Base-by-base conservation (phyloP, 495 filamentous ascomycete genomes). In the Penicilliopsis zonata region DNA sequence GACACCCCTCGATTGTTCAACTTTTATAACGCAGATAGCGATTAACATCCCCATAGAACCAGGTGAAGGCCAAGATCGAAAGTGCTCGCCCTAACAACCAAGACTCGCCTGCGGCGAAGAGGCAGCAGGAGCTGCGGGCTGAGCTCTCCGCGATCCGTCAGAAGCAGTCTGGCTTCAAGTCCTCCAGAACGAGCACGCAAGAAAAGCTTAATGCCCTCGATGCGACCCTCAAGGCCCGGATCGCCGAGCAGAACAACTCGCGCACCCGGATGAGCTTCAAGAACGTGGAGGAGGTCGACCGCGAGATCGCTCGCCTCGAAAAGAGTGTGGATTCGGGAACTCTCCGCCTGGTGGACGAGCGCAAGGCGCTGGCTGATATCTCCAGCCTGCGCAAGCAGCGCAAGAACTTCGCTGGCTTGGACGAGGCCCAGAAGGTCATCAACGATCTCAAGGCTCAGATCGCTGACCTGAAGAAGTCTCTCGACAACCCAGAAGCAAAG, bases 331-430 rank as follows among this genome's bases (percentile, higher is more conserved):
- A 90, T 53, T 69, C 74, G 30, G 85, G 87, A 28, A 80, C 69
- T 41, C 81, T 96, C 78, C 90, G 84, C 47, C 55, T 99, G 34
- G 92, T 95, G 3, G 90, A 96, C 38, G 92, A 96, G 73, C 88
- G 83, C 70, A 95, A 93, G 69, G 82, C 86, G 4, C 65, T 96
- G 1, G 55, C 69, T 13, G 85, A 94, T 41, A 75, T 92, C 34
- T 79, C 78, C 28, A 81, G 57, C 53, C 62, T 95, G 40, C 76
- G 81, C 50, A 93, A 86, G 67, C 76, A 81, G 53, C 78, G 80
- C 56, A 96, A 94, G 75, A 77, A 72, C 55, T 94, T 96, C 46
- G 75, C 74, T 28, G 72, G 72, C 21, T 77, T 96, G 47, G 82
- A 88, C 13, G 77, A 82, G 22, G 61, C 68, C 13, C 81, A 95